Evolutionary conservation across 148 eudicot species (phyloP).

Genomic region (Vaccinium vitisidaea): DNA sequence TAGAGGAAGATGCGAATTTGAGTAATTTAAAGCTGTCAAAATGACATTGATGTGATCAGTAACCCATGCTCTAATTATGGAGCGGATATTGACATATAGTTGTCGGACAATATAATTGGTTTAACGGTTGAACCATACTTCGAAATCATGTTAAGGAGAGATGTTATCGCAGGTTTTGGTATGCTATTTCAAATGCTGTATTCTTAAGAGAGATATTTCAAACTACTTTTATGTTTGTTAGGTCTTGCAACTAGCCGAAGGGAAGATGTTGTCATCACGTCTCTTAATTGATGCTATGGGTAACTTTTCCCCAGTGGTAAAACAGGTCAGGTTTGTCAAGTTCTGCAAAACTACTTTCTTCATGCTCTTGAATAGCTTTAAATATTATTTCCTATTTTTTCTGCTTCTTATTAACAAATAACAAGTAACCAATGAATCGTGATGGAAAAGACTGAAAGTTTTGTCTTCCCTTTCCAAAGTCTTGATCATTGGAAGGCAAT

Average conservation of each 20-base stretch:
- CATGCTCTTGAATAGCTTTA: background rate
- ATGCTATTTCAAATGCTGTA: background rate
- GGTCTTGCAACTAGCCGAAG: slow-evolving; percentile 75
- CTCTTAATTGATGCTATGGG: slow-evolving; percentile 97
- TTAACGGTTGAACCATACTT: background rate
- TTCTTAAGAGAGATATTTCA: background rate
- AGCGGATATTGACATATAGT: background rate
- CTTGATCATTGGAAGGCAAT: background rate
- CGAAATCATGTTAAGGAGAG: background rate
- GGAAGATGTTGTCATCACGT: slow-evolving; percentile 59
- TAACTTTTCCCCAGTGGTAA: slow-evolving; percentile 91
- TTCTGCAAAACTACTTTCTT: background rate
- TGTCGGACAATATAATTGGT: background rate
- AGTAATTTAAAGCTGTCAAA: background rate
- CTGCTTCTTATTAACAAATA: background rate
- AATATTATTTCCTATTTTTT: background rate
- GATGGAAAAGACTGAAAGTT: background rate
- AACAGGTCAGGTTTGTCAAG: slow-evolving; percentile 56
- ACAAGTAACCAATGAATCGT: background rate
- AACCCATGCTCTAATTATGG: background rate
- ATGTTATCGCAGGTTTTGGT: background rate
- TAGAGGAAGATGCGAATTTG: background rate
- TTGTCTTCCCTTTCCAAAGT: background rate
- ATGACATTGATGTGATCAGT: background rate
- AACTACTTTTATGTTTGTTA: slow-evolving; percentile 13